A percentile compares a stretch with the other conserved stretches of the same genome.
Conservation (phyloP, 441 rosid genomes). For the Gossypium schwendimanii region DNA sequence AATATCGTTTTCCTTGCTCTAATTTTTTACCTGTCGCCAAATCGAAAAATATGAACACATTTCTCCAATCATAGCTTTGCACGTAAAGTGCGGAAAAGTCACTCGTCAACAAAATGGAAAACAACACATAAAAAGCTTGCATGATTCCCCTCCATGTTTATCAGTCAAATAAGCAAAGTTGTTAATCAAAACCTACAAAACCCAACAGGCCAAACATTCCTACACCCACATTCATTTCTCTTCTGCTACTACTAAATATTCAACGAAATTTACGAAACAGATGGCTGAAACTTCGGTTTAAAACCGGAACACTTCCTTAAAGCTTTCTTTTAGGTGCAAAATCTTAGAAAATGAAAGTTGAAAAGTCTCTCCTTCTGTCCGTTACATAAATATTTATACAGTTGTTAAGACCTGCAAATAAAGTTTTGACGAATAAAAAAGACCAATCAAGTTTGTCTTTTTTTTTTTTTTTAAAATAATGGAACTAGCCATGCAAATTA, state of each 20-base stretch:
- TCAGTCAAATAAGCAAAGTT: conserved; percentile 15
- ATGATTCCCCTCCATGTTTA: background rate
- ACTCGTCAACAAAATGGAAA: background rate
- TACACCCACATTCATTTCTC: background rate
- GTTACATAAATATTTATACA: background rate
- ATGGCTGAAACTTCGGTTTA: background rate
- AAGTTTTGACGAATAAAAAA: background rate
- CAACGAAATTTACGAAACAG: background rate
- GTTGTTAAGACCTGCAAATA: background rate
- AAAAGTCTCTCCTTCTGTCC: background rate
- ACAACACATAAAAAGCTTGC: background rate
- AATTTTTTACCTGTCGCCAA: background rate
- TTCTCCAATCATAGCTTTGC: no score
- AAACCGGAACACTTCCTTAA: background rate
- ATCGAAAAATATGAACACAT: no score
- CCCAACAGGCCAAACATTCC: background rate
- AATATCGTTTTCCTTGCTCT: background rate
- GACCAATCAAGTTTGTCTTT: background rate
- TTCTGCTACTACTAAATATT: background rate
- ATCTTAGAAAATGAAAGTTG: background rate
- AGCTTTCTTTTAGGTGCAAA: background rate
- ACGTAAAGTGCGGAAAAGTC: background rate
- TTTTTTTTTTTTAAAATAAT: no score
- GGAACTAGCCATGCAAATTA: no score
- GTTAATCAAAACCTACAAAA: background rate